Percentiles rank a stretch among this genome's conserved stretches.
These are phyloP conservation scores for Cyamopsis tetragonoloba DNA, from an alignment of 306 rosid genomes.

Conservation along the genomic window DNA sequence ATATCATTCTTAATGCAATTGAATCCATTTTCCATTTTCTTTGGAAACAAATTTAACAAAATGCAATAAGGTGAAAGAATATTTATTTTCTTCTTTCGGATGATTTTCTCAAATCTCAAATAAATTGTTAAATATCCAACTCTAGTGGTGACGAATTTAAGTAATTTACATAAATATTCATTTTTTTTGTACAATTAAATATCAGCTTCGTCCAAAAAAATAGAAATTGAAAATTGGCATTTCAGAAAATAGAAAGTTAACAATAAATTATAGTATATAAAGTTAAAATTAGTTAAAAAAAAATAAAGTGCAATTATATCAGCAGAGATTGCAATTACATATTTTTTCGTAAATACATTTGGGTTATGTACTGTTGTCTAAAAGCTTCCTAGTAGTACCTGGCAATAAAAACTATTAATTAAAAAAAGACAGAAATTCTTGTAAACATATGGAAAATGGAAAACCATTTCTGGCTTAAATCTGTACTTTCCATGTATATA, in stretches of 20 bases:
- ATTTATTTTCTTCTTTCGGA: slow-evolving; percentile 5
- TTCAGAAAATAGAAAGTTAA: background rate
- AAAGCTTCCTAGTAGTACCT: background rate
- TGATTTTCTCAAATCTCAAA: slow-evolving; percentile 4
- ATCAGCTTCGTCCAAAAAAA: background rate
- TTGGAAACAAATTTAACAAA: background rate
- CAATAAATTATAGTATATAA: background rate
- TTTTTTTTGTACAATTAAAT: background rate
- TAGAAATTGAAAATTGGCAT: background rate
- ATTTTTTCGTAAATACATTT: background rate
- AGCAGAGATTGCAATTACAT: background rate
- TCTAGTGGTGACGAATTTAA: too few relatives aligned
- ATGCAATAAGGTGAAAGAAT: background rate
- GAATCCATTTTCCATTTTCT: background rate
- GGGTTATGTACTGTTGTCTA: background rate
- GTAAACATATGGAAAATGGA: too few relatives aligned
- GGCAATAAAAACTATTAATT: background rate
- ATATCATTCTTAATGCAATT: background rate
- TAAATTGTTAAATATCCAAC: too few relatives aligned
- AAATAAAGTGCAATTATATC: background rate
- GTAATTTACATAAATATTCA: too few relatives aligned
- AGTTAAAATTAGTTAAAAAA: too few relatives aligned
- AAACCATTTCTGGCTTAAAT: too few relatives aligned
- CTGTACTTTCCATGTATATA: too few relatives aligned
- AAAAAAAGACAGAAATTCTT: too few relatives aligned